Base-by-base conservation (phyloP, 495 filamentous ascomycete species). In the Tuber calosporum region DNA sequence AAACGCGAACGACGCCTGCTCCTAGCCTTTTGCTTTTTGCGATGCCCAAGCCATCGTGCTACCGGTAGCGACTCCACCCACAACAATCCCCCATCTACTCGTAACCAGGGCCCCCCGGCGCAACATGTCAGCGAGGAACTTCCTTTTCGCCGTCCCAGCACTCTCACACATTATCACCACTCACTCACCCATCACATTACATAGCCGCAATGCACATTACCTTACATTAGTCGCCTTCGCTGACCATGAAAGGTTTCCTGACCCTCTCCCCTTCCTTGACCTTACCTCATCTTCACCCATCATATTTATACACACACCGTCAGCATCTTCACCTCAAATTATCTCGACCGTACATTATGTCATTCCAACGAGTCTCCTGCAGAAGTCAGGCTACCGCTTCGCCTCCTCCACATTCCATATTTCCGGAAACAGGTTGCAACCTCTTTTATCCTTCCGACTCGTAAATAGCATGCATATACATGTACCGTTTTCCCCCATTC, bases 21-120 rank as follows among this genome's bases (percentile, higher is more conserved):
- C 3, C n/a, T 62, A 30, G 53, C 53, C 30, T 62, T 62, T 62
- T 62, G 53, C 53, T 62, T 62, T 62, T 62, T 62, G 53, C 53
- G 11, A 5, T 30, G 53, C 53, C 17, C 3, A 62, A 30, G 53
- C 53, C 53, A 62, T 30, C 48, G 11, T 9, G 48, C 26, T 58
- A 58, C 30, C n/a, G n/a, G n/a, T n/a, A n/a, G n/a, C n/a, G n/a
- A n/a, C n/a, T n/a, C n/a, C n/a, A n/a, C n/a, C 48, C 4, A 3
- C 48, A 30, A 58, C n/a, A 58, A 58, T 15, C 48, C 8, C 15
- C 11, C 48, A 58, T 30, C 48, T n/a, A n/a, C n/a, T n/a, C n/a
- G n/a, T n/a, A 13, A n/a, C n/a, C n/a, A 58, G 48, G 30, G 30
- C 3, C n/a, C 48, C 48, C 48, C 1, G 48, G 48, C 48, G 48